Evolutionary conservation across 768 basidiomycete species (phyloP).

Genomic region (Auricularia heimuer): DNA sequence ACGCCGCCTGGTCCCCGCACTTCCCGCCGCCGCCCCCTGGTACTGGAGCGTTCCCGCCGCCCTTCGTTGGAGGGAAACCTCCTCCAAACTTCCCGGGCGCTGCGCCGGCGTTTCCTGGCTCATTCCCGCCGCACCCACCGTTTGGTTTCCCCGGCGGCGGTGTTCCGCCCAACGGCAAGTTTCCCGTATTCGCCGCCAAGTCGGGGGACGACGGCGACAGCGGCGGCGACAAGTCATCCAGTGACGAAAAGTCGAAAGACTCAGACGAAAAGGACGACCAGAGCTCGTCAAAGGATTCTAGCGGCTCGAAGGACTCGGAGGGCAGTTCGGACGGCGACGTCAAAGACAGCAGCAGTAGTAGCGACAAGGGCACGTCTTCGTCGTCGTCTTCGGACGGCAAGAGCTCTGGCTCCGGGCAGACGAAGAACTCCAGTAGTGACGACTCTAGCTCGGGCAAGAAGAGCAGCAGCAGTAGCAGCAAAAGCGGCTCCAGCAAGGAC

Average conservation of each 20-base stretch:
- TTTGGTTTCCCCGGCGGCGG: neutral
- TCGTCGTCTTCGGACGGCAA: neutral
- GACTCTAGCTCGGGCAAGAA: neutral
- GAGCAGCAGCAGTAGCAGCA: neutral
- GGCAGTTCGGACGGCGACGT: neutral
- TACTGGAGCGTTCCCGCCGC: neutral
- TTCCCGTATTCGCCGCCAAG: too few species aligned
- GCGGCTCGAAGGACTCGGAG: neutral
- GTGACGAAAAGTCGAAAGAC: neutral
- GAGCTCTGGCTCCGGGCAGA: neutral
- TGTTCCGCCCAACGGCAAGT: too few species aligned
- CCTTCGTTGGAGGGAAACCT: neutral
- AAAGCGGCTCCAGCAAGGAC: neutral
- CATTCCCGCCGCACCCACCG: neutral
- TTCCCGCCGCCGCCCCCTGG: neutral
- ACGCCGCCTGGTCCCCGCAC: neutral
- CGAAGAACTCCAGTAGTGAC: neutral
- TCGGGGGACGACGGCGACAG: too few species aligned
- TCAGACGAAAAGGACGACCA: neutral
- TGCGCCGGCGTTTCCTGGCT: neutral
- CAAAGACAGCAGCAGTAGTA: neutral
- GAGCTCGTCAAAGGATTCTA: neutral
- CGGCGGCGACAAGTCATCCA: too few species aligned
- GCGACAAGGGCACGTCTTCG: neutral
- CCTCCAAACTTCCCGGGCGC: neutral